phyloP scores from a whole-genome alignment of 2,329 filamentous ascomycete species.

The Hortaea sp. region DNA sequence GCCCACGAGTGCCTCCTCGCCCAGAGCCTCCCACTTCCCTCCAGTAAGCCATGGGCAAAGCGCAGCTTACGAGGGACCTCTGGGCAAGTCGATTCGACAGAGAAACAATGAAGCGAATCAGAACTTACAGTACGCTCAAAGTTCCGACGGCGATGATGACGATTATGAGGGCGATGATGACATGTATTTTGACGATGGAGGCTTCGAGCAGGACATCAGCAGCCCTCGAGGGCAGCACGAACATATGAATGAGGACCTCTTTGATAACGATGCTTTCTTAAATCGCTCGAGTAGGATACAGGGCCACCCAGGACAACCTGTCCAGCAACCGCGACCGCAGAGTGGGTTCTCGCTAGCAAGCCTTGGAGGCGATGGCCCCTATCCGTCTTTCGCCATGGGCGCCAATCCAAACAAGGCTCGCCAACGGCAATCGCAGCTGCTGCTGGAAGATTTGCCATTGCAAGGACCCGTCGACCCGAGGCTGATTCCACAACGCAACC shows the following conservation, averaged over 20 bases:
- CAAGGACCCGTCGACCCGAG: constrained; percentile 17
- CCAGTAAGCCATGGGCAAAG: constrained; percentile 5
- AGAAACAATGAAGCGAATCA: constrained; percentile 5
- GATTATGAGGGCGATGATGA: constrained; percentile 12
- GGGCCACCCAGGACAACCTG: background rate
- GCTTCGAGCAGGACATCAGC: constrained; percentile 22
- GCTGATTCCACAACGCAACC: constrained; percentile 23
- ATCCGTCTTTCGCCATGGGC: constrained; percentile 22
- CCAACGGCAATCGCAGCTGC: constrained; percentile 17
- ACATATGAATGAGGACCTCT: constrained; percentile 26
- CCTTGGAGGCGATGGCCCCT: constrained; percentile 18
- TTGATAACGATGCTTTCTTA: constrained; percentile 24
- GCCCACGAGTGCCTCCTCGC: background rate
- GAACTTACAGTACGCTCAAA: constrained; percentile 7
- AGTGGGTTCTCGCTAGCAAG: constrained; percentile 13
- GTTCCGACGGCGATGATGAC: background rate
- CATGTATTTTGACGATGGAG: constrained; percentile 29
- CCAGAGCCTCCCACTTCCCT: background rate
- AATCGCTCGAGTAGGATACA: constrained; percentile 4
- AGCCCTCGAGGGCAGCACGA: constrained; percentile 1
- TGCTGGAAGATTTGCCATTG: constrained; percentile 22
- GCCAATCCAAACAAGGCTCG: constrained; percentile 16
- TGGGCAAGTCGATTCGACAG: constrained; percentile 7
- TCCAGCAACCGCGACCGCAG: constrained; percentile 8
- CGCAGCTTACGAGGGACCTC: constrained; percentile 7